Conservation (phyloP, 768 basidiomycete genomes). For the Suillus hirtellus region DNA sequence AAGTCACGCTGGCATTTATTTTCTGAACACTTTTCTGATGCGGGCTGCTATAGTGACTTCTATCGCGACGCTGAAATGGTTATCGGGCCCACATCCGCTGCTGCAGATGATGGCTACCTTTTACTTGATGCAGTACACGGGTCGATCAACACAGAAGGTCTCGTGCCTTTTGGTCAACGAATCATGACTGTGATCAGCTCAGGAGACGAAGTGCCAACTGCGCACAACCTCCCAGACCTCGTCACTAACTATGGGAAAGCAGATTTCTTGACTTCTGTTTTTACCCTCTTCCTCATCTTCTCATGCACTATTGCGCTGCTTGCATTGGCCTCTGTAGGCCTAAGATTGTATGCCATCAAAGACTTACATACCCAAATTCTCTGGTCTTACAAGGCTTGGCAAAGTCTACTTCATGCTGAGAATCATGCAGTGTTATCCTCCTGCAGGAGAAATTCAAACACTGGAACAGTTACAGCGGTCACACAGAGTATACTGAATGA, state of each 20-base stretch:
- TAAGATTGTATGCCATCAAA: slow-evolving; percentile 25
- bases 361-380: slow-evolving; percentile 21
- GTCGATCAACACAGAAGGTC: background rate
- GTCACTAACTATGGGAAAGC: background rate
- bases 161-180: background rate
- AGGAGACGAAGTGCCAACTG: background rate
- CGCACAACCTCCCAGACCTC: background rate
- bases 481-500: background rate
- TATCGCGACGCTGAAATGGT: background rate
- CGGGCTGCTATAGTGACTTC: background rate
- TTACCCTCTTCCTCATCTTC: slow-evolving; percentile 21
- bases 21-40: background rate
- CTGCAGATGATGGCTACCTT: background rate
- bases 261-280: slow-evolving; percentile 2
- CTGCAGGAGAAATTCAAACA: background rate
- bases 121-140: background rate
- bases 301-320: slow-evolving; percentile 29
- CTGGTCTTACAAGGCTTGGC: slow-evolving; percentile 25
- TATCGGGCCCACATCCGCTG: background rate
- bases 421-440: background rate
- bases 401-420: slow-evolving; percentile 22
- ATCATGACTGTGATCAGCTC: background rate
- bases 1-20: background rate
- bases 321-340: slow-evolving; percentile 22
- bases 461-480: background rate